phyloP scores from a whole-genome alignment of 1,284 basidiomycete genomes.

The Porogramme epimiltina region DNA sequence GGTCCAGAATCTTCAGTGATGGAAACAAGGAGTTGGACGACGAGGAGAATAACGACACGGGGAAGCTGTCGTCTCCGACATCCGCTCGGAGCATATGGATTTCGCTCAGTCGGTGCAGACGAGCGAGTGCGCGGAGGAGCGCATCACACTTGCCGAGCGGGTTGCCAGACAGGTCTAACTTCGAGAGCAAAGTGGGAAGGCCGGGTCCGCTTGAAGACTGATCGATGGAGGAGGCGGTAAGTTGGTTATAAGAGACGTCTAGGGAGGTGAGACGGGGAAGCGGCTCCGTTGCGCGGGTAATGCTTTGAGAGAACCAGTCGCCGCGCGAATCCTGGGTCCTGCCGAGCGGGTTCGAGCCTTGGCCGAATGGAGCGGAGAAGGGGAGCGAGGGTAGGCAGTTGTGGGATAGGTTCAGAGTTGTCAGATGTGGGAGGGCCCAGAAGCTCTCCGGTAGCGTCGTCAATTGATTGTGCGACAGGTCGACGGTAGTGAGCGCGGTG shows the following conservation, averaged over 20 bases:
- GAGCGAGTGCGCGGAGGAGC: slow-evolving; percentile 51
- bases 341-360: slow-evolving; percentile 21
- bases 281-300: slow-evolving; percentile 60
- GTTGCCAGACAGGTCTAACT: slow-evolving; percentile 43
- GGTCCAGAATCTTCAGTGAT: slow-evolving; percentile 55
- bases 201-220: slow-evolving; percentile 36
- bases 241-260: slow-evolving; percentile 65
- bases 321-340: slow-evolving; percentile 32
- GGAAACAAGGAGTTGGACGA: slow-evolving; percentile 43
- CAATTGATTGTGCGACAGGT: slow-evolving; percentile 72
- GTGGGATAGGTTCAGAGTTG: slow-evolving; percentile 68
- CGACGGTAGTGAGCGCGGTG: slow-evolving; percentile 59
- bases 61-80: slow-evolving; percentile 61
- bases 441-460: slow-evolving; percentile 60
- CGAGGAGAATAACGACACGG: slow-evolving; percentile 41
- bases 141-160: slow-evolving; percentile 33
- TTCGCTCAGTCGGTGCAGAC: slow-evolving; percentile 57
- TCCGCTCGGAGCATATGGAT: slow-evolving; percentile 56
- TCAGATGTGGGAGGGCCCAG: slow-evolving; percentile 68
- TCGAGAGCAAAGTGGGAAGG: slow-evolving; percentile 33
- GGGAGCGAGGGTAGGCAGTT: slow-evolving; percentile 63
- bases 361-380: slow-evolving; percentile 58
- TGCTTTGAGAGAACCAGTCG: slow-evolving; percentile 62
- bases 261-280: slow-evolving; percentile 63
- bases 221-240: slow-evolving; percentile 57